These are phyloP conservation scores for Prorocentrum cordatum DNA, from an alignment of 169 alveolate genomes.

Conservation along the genomic window DNA sequence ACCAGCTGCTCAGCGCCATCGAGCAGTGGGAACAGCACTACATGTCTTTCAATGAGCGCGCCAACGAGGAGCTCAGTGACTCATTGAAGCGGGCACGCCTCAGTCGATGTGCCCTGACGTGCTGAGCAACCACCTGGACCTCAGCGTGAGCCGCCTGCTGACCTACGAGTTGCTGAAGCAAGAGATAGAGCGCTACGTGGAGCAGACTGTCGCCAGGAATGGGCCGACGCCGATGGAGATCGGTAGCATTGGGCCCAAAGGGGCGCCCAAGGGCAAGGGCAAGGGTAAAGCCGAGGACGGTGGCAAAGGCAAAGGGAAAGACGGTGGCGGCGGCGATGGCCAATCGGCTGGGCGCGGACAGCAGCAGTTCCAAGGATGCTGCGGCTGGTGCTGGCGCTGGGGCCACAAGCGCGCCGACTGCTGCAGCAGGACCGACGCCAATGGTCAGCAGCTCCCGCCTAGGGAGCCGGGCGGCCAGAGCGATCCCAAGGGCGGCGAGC, in stretches of 20 bases:
- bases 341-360: too few relatives aligned
- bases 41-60: background rate
- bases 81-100: background rate
- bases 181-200: background rate
- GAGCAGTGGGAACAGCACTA: background rate
- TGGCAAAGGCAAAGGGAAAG: background rate
- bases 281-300: background rate
- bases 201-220: background rate
- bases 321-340: too few relatives aligned
- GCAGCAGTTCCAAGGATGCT: too few relatives aligned
- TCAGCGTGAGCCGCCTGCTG: background rate
- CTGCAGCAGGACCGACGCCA: too few relatives aligned
- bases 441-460: too few relatives aligned
- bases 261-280: background rate
- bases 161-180: background rate
- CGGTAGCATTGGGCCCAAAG: background rate
- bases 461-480: too few relatives aligned
- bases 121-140: background rate
- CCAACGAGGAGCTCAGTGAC: background rate
- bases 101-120: background rate
- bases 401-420: too few relatives aligned
- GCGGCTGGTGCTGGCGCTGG: too few relatives aligned
- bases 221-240: background rate
- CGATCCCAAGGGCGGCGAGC: too few relatives aligned
- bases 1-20: background rate